phyloP scores from a whole-genome alignment of 805 yeast genomes.

The Zygosaccharomyces kombuchaensis region DNA sequence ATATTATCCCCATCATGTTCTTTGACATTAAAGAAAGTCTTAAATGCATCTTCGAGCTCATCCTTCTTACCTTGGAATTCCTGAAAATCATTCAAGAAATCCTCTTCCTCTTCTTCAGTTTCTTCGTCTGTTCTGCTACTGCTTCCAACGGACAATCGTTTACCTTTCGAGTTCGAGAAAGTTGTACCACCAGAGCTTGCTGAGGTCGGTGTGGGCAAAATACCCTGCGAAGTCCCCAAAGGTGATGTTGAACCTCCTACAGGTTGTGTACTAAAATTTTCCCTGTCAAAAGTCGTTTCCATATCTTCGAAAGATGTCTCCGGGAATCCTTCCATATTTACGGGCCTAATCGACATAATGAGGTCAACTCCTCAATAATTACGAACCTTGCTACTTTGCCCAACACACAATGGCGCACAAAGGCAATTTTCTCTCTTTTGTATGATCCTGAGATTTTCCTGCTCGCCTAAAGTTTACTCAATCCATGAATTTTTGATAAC shows the following conservation, averaged over 20 bases:
- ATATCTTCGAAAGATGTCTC: slow-evolving; percentile 34
- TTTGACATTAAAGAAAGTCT: slow-evolving; percentile 17
- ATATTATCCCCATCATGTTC: slow-evolving; percentile 2
- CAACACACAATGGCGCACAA: neutral
- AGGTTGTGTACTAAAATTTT: neutral
- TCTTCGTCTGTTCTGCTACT: slow-evolving; percentile 18
- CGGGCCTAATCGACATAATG: slow-evolving; percentile 23
- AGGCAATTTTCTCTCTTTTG: neutral
- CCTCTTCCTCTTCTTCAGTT: slow-evolving; percentile 23
- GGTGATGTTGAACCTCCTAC: slow-evolving; percentile 11
- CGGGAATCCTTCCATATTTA: slow-evolving; percentile 18
- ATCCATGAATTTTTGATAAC: neutral
- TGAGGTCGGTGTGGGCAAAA: slow-evolving; percentile 23
- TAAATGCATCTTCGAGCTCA: slow-evolving; percentile 27
- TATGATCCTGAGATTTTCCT: neutral
- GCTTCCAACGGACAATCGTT: slow-evolving; percentile 15
- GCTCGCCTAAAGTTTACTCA: neutral
- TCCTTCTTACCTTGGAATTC: slow-evolving; percentile 29
- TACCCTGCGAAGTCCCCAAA: slow-evolving; percentile 6
- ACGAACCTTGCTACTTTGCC: no score
- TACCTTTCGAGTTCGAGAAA: slow-evolving; percentile 21
- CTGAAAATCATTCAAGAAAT: slow-evolving; percentile 29
- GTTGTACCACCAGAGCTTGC: slow-evolving; percentile 32
- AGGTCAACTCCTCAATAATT: neutral
- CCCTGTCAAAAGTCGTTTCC: slow-evolving; percentile 26